Base-by-base conservation (phyloP, 164 flowering plant genomes). In the Berberis thunbergii region DNA sequence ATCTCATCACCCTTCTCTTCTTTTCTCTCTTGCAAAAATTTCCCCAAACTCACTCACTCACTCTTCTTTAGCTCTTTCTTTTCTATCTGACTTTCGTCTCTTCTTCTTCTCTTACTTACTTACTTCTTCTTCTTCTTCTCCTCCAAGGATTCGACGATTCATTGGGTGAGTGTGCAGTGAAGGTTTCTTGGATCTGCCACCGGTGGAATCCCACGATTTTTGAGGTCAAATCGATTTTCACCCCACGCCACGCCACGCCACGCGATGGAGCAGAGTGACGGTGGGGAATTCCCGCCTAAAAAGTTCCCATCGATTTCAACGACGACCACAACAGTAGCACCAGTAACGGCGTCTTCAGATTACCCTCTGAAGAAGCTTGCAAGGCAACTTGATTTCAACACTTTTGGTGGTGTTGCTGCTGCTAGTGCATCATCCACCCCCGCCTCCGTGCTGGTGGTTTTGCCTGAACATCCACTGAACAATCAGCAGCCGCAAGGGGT, bases 351-450 rank as follows among this genome's bases (percentile, higher is more conserved):
- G 49, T 4, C 67, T 2, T 9, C 69, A 8, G 89, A 78, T 69
- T 62, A 76, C 45, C 83, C 84, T 13, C 70, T 79, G 71, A 87
- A 79, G 85, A 91, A 84, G 84, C 86, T 85, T 7, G 95, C 89
- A 6, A 77, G 98, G 81, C 95, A 91, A 85, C 89, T 91, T 26
- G 98, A 89, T 78, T 91, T 91, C 74, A 84, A 88, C 0, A 12
- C 54, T 4, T 7, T 52, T 6, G 8, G 4, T 52, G 11, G 4
- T 1, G n/a, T 4, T 6, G 3, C 54, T 52, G n/a, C 54, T 4
- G 4, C 12, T 52, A 10, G 4, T 52, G 54, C 4, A 46, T 46
- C 49, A 26, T 26, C 26, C 26, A 26, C 26, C 26, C 26, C 26
- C 26, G 26, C 26, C 26, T 26, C 26, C 26, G 26, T 26, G 26